Conservation (phyloP, 805 yeast species). For the Myxozyma mucilagina region DNA sequence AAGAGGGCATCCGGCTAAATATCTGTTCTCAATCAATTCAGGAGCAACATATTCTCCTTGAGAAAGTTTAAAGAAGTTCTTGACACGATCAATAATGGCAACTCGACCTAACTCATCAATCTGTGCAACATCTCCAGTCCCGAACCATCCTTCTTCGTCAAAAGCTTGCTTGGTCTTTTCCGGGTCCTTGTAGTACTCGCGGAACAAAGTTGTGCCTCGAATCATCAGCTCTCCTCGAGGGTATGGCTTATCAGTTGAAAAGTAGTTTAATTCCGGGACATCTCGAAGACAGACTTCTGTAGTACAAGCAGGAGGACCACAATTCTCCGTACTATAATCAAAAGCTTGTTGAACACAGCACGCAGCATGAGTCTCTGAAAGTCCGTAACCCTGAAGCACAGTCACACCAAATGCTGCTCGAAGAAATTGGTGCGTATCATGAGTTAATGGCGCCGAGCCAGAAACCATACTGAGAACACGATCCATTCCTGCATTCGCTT, state of each 20-base stretch:
- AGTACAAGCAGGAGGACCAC: slow-evolving; percentile 60
- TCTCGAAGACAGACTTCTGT: slow-evolving; percentile 63
- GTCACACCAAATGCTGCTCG: slow-evolving; percentile 59
- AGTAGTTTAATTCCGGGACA: slow-evolving; percentile 62
- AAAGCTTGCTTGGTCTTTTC: slow-evolving; percentile 56
- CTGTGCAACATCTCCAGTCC: slow-evolving; percentile 56
- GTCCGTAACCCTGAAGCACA: slow-evolving; percentile 73
- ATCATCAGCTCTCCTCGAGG: slow-evolving; percentile 61
- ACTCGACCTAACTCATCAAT: slow-evolving; percentile 56
- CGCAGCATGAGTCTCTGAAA: slow-evolving; percentile 52
- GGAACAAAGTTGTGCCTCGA: slow-evolving; percentile 64
- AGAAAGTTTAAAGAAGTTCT: slow-evolving; percentile 64
- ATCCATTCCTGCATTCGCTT: slow-evolving; percentile 51
- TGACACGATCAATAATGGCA: slow-evolving; percentile 68
- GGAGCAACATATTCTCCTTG: slow-evolving; percentile 60
- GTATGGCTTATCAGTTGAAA: slow-evolving; percentile 46
- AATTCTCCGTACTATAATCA: slow-evolving; percentile 53
- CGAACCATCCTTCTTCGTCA: slow-evolving; percentile 47
- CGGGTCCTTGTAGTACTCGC: slow-evolving; percentile 56
- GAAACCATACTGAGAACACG: slow-evolving; percentile 46
- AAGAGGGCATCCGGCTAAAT: slow-evolving; percentile 55
- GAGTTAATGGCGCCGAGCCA: slow-evolving; percentile 73
- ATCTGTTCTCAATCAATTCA: slow-evolving; percentile 70
- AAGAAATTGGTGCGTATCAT: slow-evolving; percentile 60
- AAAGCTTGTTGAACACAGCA: slow-evolving; percentile 40